Base-by-base conservation (phyloP, 257 asterid genomes). In the Coffea canephora region DNA sequence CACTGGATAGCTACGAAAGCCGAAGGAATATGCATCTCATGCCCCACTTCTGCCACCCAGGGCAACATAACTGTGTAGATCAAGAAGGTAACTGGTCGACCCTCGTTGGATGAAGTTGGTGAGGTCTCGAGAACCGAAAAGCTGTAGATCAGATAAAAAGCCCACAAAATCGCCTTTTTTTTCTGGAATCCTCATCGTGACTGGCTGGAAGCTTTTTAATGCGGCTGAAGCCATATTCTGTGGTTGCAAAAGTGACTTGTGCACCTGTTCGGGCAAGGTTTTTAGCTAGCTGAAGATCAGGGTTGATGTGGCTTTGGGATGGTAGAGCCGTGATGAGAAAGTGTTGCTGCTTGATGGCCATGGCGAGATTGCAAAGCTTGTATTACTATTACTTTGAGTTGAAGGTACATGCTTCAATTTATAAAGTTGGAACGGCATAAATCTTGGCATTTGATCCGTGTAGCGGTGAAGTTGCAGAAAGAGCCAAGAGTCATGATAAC, bases 241-340 rank as follows among this genome's bases (percentile, higher is more conserved):
- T 87, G 72, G 92, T 90, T 86, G 86, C 84, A 64, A 88, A 88
- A 18, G 92, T 90, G 80, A 86, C 91, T 61, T 78, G 49, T 21
- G 89, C 89, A 45, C 94, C 94, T 34, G 65, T 78, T 10, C 80
- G 76, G 75, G 87, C 81, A n/a, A 90, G 90, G 83, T 36, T 81
- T 73, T 90, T 90, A 69, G 94, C 89, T 64, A 90, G 82, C 80
- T 88, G 94, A 67, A 90, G 89, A n/a, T 86, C 65, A 10, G 94
- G 94, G 62, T 90, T 90, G 82, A 90, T 81, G 34, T 90, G 94
- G 81, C 94, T 86, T 85, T 87, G 94, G 27, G 83, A 19, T 0
- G 91, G 91, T 64, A 87, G 85, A 48, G 81, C 79, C 14, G 85
- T 19, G 68, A 90, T 41, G 10, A 90, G 77, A 41, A 84, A 85